Percentiles rank a stretch among this genome's conserved stretches.
Conservation (phyloP, 768 basidiomycete genomes). For the Amanita brunnescens region DNA sequence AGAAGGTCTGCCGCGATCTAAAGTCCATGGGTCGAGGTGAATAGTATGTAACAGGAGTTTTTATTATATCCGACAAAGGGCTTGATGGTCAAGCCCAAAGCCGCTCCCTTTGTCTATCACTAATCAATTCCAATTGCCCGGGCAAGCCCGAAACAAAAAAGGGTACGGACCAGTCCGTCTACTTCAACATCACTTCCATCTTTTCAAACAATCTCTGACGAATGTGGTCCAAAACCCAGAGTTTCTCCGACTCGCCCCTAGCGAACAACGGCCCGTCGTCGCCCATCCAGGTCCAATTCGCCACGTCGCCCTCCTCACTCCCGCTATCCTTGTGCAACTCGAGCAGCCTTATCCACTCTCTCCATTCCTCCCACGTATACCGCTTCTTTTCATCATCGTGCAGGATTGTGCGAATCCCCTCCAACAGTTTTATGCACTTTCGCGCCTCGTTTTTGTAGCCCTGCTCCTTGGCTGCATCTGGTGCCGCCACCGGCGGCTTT, state of each 20-base stretch:
- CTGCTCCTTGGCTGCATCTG: neutral
- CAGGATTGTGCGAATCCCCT: conserved; percentile 12
- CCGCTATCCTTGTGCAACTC: conserved; percentile 11
- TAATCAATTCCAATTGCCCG: too few relatives aligned
- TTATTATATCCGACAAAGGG: too few relatives aligned
- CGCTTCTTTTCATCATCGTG: conserved; percentile 20
- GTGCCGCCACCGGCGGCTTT: neutral
- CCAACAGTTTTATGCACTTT: neutral
- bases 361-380: conserved; percentile 32
- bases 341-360: conserved; percentile 22
- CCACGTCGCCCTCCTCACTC: conserved; percentile 1
- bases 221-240: conserved; percentile 29
- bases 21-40: too few relatives aligned
- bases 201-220: conserved; percentile 26
- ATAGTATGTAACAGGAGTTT: too few relatives aligned
- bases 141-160: too few relatives aligned
- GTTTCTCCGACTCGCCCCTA: conserved; percentile 24
- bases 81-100: too few relatives aligned
- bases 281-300: conserved; percentile 25
- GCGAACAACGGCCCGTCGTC: conserved; percentile 31
- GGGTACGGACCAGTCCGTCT: too few relatives aligned
- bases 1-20: too few relatives aligned
- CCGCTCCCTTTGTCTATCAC: too few relatives aligned
- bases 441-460: neutral
- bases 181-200: conserved; percentile 11